Evolutionary conservation across 192 early-diverging fungal genomes (phyloP), one percentile per base, ranked within the genome.

Genomic region (Backusella circina): DNA sequence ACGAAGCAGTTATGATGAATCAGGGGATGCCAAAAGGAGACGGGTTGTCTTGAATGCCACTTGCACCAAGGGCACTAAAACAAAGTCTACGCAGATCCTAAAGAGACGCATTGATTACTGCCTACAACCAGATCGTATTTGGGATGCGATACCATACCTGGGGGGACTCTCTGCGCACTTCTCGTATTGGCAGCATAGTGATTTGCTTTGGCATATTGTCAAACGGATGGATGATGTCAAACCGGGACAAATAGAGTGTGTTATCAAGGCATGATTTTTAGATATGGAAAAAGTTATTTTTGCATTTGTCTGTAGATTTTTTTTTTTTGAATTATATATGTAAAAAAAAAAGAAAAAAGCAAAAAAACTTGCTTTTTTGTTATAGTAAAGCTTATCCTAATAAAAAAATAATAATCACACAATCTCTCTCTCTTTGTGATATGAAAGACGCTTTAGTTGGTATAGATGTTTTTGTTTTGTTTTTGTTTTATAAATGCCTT

Each of bases 181-280:
- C 72, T 77, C 76, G 2, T 86, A 86, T 57, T 86, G 85, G 85
- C 79, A 57, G 23, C 82, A 86, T 71, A 84, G 77, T 76, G 83
- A 86, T 75, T 37, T 79, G 26, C 30, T 79, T 9, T 79, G 78
- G 78, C 78, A 79, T 65, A 74, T 79, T 35, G 65, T 79, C 32
- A 44, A 67, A 35, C 39, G 33, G 31, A 21, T 75, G 68, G 73
- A 75, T 44, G 67, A 33, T 33, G 33, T 21, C n/a, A 67, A 33
- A n/a, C 15, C 33, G 18, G 44, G 16, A 47, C 44, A 15, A 16
- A 67, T 35, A 67, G 31, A 68, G 18, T 36, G 32, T 23, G 35
- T 61, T 61, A 28, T 61, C 7, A 61, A 28, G n/a, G 21, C 54
- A 61, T 61, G 26, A 61, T 47, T 18, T 15, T 18, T 47, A 54